Base-by-base conservation (phyloP, 2,329 filamentous ascomycete species). In the Sclerotinia subarctica region DNA sequence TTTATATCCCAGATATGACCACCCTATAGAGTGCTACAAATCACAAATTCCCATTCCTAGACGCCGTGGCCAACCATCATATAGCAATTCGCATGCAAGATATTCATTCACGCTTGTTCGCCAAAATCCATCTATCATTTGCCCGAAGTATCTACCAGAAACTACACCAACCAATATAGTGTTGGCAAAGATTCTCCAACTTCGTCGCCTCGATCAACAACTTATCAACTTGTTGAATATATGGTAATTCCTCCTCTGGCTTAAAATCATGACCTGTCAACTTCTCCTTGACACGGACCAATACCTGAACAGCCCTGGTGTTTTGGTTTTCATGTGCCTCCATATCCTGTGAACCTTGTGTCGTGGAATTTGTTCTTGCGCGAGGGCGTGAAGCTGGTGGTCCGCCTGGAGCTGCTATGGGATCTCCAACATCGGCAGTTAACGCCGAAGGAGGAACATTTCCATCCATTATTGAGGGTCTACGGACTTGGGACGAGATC, bases 151-250 rank as follows among this genome's bases (percentile, higher is more conserved):
- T 46, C 17, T 58, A 98, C 94, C 94, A 98, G 85, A 97, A 98
- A 80, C 92, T 96, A 81, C 94, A 98, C 94, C 94, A 98, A 72
- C 95, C 95, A 75, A 98, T 97, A 79, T 97, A 99, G 82, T 98
- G 95, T 83, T 98, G 95, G 78, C 95, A 99, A 70, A 99, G 82
- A 78, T 98, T 98, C 85, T 98, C 95, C 74, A 98, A 83, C 77
- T 95, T 97, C 8, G 95, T 99, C 29, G 95, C 95, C 82, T 99
- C 94, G 70, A 91, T 90, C 74, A 99, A 91, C 75, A 99, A 82
- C 79, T 96, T 94, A 79, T 97, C 94, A 6, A 99, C 96, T 81
- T 99, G 95, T 70, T 88, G 88, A 67, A 92, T 88, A 29, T 96
- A 89, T 68, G 89, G 90, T 71, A 99, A 84, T 80, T 98, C 94